These are phyloP conservation scores for Globisporangium acanthophoron DNA, from an alignment of 352 stramenopile species.

Conservation along the genomic window DNA sequence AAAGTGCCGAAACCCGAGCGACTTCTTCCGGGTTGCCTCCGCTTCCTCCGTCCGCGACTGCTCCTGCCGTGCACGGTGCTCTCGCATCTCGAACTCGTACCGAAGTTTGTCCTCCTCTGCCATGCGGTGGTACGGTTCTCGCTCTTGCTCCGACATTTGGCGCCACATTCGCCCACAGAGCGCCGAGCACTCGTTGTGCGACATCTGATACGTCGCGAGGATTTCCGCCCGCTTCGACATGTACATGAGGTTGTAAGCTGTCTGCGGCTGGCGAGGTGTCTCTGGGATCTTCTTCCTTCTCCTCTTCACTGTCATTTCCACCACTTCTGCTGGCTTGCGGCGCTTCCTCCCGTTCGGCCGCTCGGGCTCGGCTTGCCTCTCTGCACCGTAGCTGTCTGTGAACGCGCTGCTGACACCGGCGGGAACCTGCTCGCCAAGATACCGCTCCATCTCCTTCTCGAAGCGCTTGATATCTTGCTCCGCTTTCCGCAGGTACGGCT, in stretches of 20 bases:
- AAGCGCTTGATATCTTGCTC: slow-evolving; percentile 44
- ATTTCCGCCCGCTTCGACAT: slow-evolving; percentile 50
- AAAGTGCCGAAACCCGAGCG: slow-evolving; percentile 31
- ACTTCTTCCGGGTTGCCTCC: slow-evolving; percentile 11
- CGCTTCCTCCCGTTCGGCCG: slow-evolving; percentile 11
- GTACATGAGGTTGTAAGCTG: slow-evolving; percentile 63
- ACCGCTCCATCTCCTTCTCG: slow-evolving; percentile 38
- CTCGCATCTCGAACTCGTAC: slow-evolving; percentile 33
- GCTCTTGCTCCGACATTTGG: slow-evolving; percentile 43
- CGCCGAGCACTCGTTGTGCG: slow-evolving; percentile 59
- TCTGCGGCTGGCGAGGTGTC: slow-evolving; percentile 30
- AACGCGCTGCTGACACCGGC: slow-evolving; percentile 2
- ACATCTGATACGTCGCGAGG: slow-evolving; percentile 48
- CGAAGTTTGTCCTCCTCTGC: slow-evolving; percentile 43
- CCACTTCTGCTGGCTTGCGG: slow-evolving; percentile 1
- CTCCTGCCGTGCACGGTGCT: slow-evolving; percentile 16
- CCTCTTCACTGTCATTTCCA: background rate
- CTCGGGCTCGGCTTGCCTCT: background rate
- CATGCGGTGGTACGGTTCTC: slow-evolving; percentile 49
- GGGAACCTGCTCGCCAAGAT: slow-evolving; percentile 10
- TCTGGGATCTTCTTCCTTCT: slow-evolving; percentile 19
- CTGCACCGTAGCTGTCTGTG: slow-evolving; percentile 2
- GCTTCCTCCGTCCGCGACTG: slow-evolving; percentile 10
- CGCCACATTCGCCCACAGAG: slow-evolving; percentile 55
- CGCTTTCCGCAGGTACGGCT: slow-evolving; percentile 29